These are phyloP conservation scores for Wickerhamomyces sp. DNA, from an alignment of 1,139 yeast genomes.

Conservation along the genomic window DNA sequence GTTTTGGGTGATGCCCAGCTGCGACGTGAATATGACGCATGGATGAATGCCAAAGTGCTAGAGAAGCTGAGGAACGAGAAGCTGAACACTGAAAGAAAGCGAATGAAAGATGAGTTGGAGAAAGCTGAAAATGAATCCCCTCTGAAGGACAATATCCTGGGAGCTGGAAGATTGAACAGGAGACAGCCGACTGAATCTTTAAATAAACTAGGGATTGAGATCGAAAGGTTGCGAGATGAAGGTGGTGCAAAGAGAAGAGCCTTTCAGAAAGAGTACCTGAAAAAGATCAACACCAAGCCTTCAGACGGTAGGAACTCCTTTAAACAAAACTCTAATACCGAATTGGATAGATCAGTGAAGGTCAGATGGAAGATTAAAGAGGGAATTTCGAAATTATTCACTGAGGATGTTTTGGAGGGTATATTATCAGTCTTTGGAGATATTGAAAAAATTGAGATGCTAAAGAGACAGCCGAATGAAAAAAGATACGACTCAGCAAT, in stretches of 20 bases:
- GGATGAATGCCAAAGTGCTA: slow-evolving; percentile 11
- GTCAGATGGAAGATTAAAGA: slow-evolving; percentile 21
- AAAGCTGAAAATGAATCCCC: slow-evolving; percentile 13
- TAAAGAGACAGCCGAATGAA: slow-evolving; percentile 9
- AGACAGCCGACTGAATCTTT: slow-evolving; percentile 7
- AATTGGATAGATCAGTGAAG: slow-evolving; percentile 8
- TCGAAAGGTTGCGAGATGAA: slow-evolving; percentile 21
- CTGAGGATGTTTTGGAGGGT: slow-evolving; percentile 17
- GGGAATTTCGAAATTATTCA: slow-evolving; percentile 17
- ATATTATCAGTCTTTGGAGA: slow-evolving; percentile 21
- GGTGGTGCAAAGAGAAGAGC: slow-evolving; percentile 16
- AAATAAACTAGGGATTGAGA: slow-evolving; percentile 8
- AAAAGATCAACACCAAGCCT: slow-evolving; percentile 2
- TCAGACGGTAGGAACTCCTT: neutral
- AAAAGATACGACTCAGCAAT: slow-evolving; percentile 14
- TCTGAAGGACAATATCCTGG: neutral
- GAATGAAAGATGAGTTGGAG: slow-evolving; percentile 22
- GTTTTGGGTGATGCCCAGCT: slow-evolving; percentile 82
- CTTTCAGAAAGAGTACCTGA: slow-evolving; percentile 9
- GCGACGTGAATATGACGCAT: slow-evolving; percentile 79
- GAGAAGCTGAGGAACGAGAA: slow-evolving; percentile 8
- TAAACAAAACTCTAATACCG: neutral
- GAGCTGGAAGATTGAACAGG: slow-evolving; percentile 9
- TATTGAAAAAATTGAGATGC: slow-evolving; percentile 10
- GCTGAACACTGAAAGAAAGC: slow-evolving; percentile 13